These are phyloP conservation scores for Trichoderma asperellum DNA, from an alignment of 2,329 filamentous ascomycete genomes.

Conservation along the genomic window DNA sequence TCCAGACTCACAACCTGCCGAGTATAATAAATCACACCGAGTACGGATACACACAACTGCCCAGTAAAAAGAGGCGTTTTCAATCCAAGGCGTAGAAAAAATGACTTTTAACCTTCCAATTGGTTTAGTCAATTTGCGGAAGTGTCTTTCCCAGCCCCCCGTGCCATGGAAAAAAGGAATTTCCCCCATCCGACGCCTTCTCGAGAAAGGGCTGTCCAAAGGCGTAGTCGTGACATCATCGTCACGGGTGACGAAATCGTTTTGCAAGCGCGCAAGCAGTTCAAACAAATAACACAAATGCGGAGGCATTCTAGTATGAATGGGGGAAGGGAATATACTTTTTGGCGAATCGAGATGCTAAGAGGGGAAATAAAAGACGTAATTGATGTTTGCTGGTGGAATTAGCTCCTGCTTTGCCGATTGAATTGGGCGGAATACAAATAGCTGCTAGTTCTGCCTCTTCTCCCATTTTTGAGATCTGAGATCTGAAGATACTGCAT, in stretches of 20 bases:
- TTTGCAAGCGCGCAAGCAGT: not conserved
- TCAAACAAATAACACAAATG: no score
- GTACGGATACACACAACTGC: no score
- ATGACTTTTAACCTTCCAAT: not conserved
- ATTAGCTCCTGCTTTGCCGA: not conserved
- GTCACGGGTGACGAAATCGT: constrained; percentile 26
- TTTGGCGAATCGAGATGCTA: constrained; percentile 21
- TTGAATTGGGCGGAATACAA: constrained; percentile 26
- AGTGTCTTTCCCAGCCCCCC: no score
- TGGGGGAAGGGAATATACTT: not conserved
- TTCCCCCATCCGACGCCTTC: constrained; percentile 14
- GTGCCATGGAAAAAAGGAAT: constrained; percentile 17
- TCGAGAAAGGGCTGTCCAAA: not conserved
- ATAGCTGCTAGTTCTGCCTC: constrained; percentile 1
- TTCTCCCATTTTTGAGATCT: not conserved
- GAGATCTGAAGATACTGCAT: not conserved
- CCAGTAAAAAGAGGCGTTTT: not conserved
- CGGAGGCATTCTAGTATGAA: not conserved
- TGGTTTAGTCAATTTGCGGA: not conserved
- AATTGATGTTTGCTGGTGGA: constrained; percentile 3
- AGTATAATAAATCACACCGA: not conserved
- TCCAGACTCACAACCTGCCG: not conserved
- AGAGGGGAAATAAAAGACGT: constrained; percentile 17
- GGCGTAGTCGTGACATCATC: constrained; percentile 29
- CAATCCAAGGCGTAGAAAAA: not conserved